phyloP scores from a whole-genome alignment of 257 asterid species.

The Plectranthus barbatus region DNA sequence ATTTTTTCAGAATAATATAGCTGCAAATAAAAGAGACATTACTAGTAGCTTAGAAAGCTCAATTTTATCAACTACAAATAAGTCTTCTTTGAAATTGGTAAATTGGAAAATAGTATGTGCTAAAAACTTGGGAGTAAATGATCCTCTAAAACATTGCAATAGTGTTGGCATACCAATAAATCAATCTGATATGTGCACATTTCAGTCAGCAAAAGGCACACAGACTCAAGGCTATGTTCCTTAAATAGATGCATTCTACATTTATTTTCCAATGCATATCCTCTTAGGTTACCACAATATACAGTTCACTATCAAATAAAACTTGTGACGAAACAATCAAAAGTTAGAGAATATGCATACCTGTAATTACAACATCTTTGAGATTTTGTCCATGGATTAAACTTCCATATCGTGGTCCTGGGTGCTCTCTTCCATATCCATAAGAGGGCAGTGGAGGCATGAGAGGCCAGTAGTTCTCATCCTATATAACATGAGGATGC shows the following conservation, averaged over 20 bases:
- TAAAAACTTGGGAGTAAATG: not conserved
- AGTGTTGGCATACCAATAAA: not conserved
- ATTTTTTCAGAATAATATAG: not conserved
- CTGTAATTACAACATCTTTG: constrained; percentile 90
- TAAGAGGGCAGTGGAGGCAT: constrained; percentile 96
- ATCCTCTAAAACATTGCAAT: not conserved
- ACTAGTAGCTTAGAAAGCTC: not conserved
- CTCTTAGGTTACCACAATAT: not conserved
- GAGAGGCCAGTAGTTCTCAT: constrained; percentile 85
- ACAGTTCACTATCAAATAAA: not conserved
- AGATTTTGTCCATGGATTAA: constrained; percentile 95
- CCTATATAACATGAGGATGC: constrained; percentile 31
- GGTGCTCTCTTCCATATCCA: constrained; percentile 91
- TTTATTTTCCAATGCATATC: not conserved
- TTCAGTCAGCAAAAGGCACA: not conserved
- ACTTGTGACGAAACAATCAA: not conserved
- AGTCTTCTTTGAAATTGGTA: not conserved
- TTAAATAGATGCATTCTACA: not conserved
- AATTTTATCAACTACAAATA: not conserved
- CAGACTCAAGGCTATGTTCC: not conserved
- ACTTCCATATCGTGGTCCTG: constrained; percentile 92
- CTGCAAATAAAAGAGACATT: not conserved
- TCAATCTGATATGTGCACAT: not conserved
- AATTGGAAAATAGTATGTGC: not conserved
- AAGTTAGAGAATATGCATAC: constrained; percentile 27